Evolutionary conservation across 2,329 filamentous ascomycete genomes (phyloP).

Genomic region (Colletotrichum kahawae): DNA sequence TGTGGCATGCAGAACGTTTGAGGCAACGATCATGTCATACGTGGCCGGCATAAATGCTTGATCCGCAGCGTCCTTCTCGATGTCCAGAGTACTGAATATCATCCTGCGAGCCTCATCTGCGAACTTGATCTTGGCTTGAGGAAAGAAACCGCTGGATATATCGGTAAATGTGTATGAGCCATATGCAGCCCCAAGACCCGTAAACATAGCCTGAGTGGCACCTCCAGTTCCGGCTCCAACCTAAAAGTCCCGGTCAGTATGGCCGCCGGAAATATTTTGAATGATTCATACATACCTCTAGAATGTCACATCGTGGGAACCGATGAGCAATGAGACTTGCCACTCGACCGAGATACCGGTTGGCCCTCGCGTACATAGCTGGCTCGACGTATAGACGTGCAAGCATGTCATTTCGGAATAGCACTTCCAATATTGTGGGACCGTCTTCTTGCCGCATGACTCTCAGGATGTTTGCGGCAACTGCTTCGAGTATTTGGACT

Average conservation of each 20-base stretch:
- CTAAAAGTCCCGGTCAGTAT: slow-evolving; percentile 33
- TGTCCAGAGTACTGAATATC: slow-evolving; percentile 31
- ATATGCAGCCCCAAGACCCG: slow-evolving; percentile 4
- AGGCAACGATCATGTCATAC: slow-evolving; percentile 34
- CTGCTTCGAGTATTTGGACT: background rate
- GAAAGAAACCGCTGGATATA: slow-evolving; percentile 25
- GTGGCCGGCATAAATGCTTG: slow-evolving; percentile 29
- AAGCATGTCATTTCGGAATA: slow-evolving; percentile 34
- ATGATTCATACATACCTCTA: background rate
- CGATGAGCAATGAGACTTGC: background rate
- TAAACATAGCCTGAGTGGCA: slow-evolving; percentile 7
- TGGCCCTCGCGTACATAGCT: slow-evolving; percentile 13
- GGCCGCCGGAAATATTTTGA: slow-evolving; percentile 18
- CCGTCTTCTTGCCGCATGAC: background rate
- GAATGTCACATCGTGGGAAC: slow-evolving; percentile 10
- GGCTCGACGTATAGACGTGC: slow-evolving; percentile 30
- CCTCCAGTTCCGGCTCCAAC: slow-evolving; percentile 50
- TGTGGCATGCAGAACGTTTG: slow-evolving; percentile 34
- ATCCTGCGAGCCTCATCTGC: slow-evolving; percentile 14
- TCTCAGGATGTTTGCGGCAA: background rate
- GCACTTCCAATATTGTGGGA: slow-evolving; percentile 28
- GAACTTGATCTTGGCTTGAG: slow-evolving; percentile 29
- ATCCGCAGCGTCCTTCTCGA: slow-evolving; percentile 28
- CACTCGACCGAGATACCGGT: background rate
- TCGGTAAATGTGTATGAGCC: slow-evolving; percentile 29